These are phyloP conservation scores for Urochloa ruziziensis DNA, from an alignment of 176 grass and related monocot species.

Conservation along the genomic window DNA sequence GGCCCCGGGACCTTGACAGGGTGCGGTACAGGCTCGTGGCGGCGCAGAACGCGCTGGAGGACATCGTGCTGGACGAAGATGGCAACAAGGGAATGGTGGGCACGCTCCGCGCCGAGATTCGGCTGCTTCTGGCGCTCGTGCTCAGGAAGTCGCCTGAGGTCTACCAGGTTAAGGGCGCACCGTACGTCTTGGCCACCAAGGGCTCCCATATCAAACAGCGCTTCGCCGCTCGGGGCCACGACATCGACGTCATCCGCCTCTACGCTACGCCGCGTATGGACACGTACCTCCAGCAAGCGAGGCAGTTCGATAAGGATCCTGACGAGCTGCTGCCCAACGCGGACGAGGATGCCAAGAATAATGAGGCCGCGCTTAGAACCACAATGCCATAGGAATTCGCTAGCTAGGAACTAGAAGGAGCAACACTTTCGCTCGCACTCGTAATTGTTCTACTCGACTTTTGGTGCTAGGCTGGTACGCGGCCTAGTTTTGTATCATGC, in stretches of 20 bases:
- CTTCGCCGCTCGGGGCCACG: neutral
- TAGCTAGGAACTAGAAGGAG: too few relatives aligned
- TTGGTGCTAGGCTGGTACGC: too few relatives aligned
- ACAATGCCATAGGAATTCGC: slow-evolving; percentile 8
- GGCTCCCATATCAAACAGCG: neutral
- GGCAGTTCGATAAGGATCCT: too few relatives aligned
- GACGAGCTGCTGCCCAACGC: neutral
- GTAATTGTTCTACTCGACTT: too few relatives aligned
- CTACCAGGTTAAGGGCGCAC: neutral
- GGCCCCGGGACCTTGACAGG: neutral
- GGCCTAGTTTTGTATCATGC: too few relatives aligned
- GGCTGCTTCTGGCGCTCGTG: neutral
- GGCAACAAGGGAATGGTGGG: neutral
- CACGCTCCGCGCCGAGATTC: slow-evolving; percentile 9
- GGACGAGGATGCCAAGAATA: neutral
- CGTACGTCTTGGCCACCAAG: neutral
- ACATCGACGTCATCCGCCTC: neutral
- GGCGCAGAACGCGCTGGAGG: slow-evolving; percentile 32
- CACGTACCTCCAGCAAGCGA: neutral
- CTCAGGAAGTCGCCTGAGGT: neutral
- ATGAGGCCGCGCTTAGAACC: too few relatives aligned
- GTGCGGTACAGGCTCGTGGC: neutral
- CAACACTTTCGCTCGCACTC: too few relatives aligned
- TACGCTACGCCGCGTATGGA: neutral
- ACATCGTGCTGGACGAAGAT: neutral